phyloP scores from a whole-genome alignment of 1,284 basidiomycete species.

The Bjerkandera adusta region DNA sequence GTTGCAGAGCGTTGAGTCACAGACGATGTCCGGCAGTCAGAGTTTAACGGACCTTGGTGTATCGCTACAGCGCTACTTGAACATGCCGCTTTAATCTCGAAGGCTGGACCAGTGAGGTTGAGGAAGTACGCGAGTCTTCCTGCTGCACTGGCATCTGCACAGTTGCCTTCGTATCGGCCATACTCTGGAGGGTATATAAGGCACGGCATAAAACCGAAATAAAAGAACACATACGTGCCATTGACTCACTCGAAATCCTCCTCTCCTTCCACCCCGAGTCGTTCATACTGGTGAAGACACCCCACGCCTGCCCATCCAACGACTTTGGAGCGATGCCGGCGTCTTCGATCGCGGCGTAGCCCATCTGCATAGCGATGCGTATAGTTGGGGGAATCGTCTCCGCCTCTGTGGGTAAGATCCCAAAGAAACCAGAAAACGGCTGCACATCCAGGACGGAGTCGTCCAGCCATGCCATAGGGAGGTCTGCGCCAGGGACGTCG shows the following conservation, averaged over 20 bases:
- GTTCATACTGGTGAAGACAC: conserved; percentile 17
- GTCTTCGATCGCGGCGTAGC: conserved; percentile 19
- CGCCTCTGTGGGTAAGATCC: conserved; percentile 10
- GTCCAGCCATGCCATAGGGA: neutral
- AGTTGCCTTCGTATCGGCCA: conserved; percentile 3
- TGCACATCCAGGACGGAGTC: neutral
- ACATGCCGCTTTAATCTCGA: conserved; percentile 21
- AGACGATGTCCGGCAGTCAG: no score
- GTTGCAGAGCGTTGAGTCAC: no score
- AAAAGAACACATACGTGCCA: conserved; percentile 4
- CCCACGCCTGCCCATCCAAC: conserved; percentile 14
- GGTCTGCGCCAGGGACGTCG: neutral
- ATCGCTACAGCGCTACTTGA: conserved; percentile 21
- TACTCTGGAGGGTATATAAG: conserved; percentile 1
- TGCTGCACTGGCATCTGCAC: conserved; percentile 5
- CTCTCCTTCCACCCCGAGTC: conserved; percentile 19
- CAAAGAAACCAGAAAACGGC: conserved; percentile 17
- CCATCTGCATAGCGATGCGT: conserved; percentile 16
- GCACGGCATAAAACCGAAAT: no score
- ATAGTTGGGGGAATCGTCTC: conserved; percentile 17
- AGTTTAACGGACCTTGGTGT: conserved; percentile 17
- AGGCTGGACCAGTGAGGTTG: conserved; percentile 16
- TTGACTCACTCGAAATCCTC: conserved; percentile 3
- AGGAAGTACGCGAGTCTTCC: conserved; percentile 18
- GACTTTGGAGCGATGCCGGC: conserved; percentile 17